These are phyloP conservation scores for Colletotrichum truncatum DNA, from an alignment of 2,329 filamentous ascomycete species.

Conservation along the genomic window DNA sequence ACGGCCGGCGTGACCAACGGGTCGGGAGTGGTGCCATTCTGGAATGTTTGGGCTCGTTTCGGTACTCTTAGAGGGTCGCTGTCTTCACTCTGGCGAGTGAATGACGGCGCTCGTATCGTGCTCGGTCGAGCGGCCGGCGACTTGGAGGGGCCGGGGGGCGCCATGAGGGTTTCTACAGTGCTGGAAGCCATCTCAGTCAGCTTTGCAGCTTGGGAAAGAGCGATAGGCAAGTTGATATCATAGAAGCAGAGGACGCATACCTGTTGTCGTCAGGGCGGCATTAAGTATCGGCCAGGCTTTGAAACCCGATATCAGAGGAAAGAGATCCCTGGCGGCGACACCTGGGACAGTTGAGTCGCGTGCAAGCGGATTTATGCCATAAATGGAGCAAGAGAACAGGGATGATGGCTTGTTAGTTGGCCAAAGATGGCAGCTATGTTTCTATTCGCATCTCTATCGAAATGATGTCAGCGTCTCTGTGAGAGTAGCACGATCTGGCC, in stretches of 20 bases:
- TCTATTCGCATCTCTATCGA: slow-evolving; percentile 25
- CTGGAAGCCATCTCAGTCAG: slow-evolving; percentile 27
- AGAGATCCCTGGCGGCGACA: slow-evolving; percentile 23
- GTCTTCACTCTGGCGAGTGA: slow-evolving; percentile 39
- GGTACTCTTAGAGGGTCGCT: slow-evolving; percentile 42
- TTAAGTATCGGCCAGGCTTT: slow-evolving; percentile 24
- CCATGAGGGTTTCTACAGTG: slow-evolving; percentile 39
- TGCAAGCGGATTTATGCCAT: slow-evolving; percentile 27
- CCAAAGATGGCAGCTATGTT: slow-evolving; percentile 27
- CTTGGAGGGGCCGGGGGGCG: slow-evolving; percentile 40
- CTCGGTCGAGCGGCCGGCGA: slow-evolving; percentile 41
- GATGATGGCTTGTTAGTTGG: slow-evolving; percentile 20
- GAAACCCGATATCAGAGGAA: slow-evolving; percentile 30
- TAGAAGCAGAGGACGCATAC: neutral
- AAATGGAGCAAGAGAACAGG: slow-evolving; percentile 24
- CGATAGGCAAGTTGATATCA: neutral
- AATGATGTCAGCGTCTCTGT: slow-evolving; percentile 5
- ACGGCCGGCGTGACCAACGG: slow-evolving; percentile 26
- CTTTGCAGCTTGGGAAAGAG: neutral
- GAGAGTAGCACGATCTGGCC: slow-evolving; percentile 8
- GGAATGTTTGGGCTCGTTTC: slow-evolving; percentile 58
- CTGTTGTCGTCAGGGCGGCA: slow-evolving; percentile 18
- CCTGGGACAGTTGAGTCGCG: slow-evolving; percentile 20
- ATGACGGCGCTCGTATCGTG: slow-evolving; percentile 41
- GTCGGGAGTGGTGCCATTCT: slow-evolving; percentile 46